Evolutionary conservation across 371 early-diverging fungal genomes (phyloP), one percentile per base, ranked within the genome.

Genomic region (Aphelidium insulamus): DNA sequence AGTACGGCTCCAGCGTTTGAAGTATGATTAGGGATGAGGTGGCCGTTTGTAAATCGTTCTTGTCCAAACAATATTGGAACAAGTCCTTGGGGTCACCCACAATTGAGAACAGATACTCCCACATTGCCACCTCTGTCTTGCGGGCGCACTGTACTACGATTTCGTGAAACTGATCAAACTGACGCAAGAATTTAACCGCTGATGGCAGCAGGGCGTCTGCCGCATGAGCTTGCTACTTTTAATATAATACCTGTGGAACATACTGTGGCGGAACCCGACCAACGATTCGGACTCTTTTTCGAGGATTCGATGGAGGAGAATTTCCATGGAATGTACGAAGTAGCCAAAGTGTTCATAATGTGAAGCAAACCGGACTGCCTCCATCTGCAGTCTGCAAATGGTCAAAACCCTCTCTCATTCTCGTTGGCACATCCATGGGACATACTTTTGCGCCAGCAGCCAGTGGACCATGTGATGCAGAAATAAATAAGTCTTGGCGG

Each of bases 81-180:
- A 84, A 46, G 28, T 55, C 68, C 36, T 69, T 62, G 0, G 83
- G 78, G 30, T 72, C 63, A 0, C 82, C 85, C 0, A 74, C 78
- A 17, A 69, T 65, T 3, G 64, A 51, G 41, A 88, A 88, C 32
- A 84, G 57, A 44, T 77, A 71, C 21, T 60, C 64, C 88, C 88
- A 88, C n/a, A 80, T 50, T 3, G 82, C 66, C 2, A 79, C 72
- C 48, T 88, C 88, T 2, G 77, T 76, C 46, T 88, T 88, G 25
- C 88, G 53, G 14, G 85, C 82, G 46, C 84, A 85, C 22, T 73
- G 68, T 11, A 77, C 83, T 51, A 88, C 71, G 15, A 78, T 71
- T 30, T 88, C 83, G 28, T 77, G 47, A 22, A 64, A 67, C 29
- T 63, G 59, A 4, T 72, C 69, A 38, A 80, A 83, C 24, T 67